Conservation (phyloP, 2,329 filamentous ascomycete genomes). For the Monilinia vaccinii-corymbosi region DNA sequence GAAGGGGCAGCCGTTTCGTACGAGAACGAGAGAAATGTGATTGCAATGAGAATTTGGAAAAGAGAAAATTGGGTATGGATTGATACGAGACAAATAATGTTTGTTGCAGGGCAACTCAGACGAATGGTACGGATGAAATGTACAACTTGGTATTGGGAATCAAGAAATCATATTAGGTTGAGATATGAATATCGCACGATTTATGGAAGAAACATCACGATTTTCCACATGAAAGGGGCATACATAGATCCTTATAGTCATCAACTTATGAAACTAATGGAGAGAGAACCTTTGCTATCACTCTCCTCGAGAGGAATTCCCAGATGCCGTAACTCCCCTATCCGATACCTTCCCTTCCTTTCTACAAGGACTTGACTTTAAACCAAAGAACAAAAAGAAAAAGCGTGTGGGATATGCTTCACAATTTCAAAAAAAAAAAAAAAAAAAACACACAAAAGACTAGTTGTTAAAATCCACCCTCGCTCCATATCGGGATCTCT, state of each 20-base stretch:
- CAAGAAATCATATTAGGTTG: neutral
- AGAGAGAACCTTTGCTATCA: neutral
- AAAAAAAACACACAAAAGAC: neutral
- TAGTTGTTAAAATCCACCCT: neutral
- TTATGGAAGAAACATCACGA: neutral
- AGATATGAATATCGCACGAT: too few species aligned
- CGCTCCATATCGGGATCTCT: neutral
- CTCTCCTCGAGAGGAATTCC: neutral
- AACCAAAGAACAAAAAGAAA: neutral
- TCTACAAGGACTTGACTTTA: neutral
- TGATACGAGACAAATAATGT: neutral
- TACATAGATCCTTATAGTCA: neutral
- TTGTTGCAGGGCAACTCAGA: neutral
- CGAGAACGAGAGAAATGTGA: neutral
- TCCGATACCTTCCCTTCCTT: neutral
- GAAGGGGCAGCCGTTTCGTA: neutral
- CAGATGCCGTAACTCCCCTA: neutral
- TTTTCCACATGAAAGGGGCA: neutral
- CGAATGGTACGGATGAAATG: neutral
- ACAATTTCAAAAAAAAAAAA: neutral
- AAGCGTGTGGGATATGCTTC: neutral
- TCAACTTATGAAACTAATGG: neutral
- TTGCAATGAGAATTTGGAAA: neutral
- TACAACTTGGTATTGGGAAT: neutral
- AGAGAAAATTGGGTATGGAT: too few species aligned